Conservation (phyloP, 305 asterid genomes). For the Fraxinus baroniana region DNA sequence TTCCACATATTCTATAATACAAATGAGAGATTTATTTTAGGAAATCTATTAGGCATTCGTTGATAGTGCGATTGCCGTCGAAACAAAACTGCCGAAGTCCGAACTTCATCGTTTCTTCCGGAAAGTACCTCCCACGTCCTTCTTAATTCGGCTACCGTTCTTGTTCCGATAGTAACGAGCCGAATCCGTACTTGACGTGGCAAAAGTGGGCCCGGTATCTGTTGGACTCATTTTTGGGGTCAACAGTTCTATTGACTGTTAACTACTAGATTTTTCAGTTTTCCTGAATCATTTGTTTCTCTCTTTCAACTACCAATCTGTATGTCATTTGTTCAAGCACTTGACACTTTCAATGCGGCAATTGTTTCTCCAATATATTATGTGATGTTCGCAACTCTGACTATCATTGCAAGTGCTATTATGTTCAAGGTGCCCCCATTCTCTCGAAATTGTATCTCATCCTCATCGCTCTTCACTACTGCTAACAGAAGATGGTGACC, state of each 20-base stretch:
- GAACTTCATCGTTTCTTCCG: too few species aligned
- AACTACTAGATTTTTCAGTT: background rate
- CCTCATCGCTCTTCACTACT: slow-evolving; percentile 2
- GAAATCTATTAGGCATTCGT: too few species aligned
- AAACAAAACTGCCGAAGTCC: too few species aligned
- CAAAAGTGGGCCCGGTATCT: too few species aligned
- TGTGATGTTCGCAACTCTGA: slow-evolving; percentile 83
- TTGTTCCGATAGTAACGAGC: too few species aligned
- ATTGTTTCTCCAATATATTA: slow-evolving; percentile 83
- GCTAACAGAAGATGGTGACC: background rate
- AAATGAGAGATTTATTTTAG: too few species aligned
- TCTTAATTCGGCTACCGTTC: too few species aligned
- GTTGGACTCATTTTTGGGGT: too few species aligned
- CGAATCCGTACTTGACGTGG: too few species aligned
- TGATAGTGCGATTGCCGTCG: too few species aligned
- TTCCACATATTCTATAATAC: too few species aligned
- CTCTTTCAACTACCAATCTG: slow-evolving; percentile 14
- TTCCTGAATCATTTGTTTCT: background rate
- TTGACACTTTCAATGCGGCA: slow-evolving; percentile 79
- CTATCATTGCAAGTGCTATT: slow-evolving; percentile 71
- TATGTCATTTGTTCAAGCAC: slow-evolving; percentile 47
- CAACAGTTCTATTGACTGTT: background rate
- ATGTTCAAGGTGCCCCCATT: slow-evolving; percentile 69
- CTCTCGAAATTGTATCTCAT: background rate
- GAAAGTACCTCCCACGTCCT: too few species aligned